These are phyloP conservation scores for Bipolaris gigantea DNA, from an alignment of 2,329 filamentous ascomycete species.

Conservation along the genomic window DNA sequence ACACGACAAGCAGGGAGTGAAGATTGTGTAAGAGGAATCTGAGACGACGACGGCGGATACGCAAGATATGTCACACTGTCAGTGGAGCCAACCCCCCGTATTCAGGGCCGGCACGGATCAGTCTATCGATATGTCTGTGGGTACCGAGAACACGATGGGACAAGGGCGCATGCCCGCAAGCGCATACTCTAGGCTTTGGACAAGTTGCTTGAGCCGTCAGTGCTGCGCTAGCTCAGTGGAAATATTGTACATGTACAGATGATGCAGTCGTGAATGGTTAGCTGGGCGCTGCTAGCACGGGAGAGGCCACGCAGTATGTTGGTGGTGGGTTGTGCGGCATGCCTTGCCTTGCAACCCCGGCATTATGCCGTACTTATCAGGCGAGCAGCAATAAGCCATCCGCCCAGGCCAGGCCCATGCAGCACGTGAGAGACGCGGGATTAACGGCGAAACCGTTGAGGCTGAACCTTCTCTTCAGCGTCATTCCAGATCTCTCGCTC, in stretches of 20 bases:
- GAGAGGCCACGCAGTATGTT: slow-evolving; percentile 4
- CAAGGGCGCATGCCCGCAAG: slow-evolving; percentile 3
- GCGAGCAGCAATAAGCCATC: neutral
- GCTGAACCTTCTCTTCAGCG: neutral
- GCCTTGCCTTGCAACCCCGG: slow-evolving; percentile 7
- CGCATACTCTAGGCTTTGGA: neutral
- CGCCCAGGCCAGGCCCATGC: neutral
- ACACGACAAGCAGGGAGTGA: neutral
- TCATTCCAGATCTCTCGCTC: neutral
- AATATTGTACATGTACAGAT: slow-evolving; percentile 11
- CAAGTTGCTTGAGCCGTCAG: neutral
- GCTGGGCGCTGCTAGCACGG: neutral
- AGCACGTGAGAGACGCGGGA: neutral
- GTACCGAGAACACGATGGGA: neutral
- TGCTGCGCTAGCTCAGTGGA: neutral
- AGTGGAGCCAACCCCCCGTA: slow-evolving; percentile 7
- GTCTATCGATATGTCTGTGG: slow-evolving; percentile 1
- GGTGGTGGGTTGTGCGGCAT: slow-evolving; percentile 5
- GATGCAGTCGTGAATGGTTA: slow-evolving; percentile 1
- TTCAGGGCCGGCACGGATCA: neutral
- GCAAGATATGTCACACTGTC: slow-evolving; percentile 9
- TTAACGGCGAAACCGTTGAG: neutral
- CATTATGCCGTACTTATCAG: slow-evolving; percentile 10
- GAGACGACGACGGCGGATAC: slow-evolving; percentile 1
- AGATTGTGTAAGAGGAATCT: neutral